Conservation (phyloP, 768 basidiomycete species). For the Boletus eberwhitei region DNA sequence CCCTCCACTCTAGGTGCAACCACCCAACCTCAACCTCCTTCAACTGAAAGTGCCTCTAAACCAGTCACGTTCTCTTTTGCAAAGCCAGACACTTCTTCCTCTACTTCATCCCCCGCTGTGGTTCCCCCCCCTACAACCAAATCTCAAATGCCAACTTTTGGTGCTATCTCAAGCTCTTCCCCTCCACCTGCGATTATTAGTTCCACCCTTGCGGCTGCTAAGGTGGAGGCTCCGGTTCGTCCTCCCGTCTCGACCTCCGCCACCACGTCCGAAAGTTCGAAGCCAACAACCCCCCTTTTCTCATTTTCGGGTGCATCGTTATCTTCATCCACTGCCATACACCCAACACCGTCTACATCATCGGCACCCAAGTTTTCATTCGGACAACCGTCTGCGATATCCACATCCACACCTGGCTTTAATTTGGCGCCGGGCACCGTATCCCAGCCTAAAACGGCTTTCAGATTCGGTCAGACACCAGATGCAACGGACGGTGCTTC, state of each 20-base stretch:
- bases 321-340: slow-evolving; percentile 4
- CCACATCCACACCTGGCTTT: slow-evolving; percentile 1
- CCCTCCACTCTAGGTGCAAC: slow-evolving; percentile 2
- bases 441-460: slow-evolving; percentile 21
- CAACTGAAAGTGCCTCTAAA: slow-evolving; percentile 10
- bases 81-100: slow-evolving; percentile 21
- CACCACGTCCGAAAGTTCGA: slow-evolving; percentile 8
- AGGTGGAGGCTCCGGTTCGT: slow-evolving; percentile 1
- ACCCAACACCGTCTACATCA: slow-evolving; percentile 5
- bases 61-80: slow-evolving; percentile 9
- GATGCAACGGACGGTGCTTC: slow-evolving; percentile 23
- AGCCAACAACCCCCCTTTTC: slow-evolving; percentile 17
- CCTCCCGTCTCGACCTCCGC: background rate
- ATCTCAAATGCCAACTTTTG: slow-evolving; percentile 17
- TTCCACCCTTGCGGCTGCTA: slow-evolving; percentile 9
- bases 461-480: slow-evolving; percentile 23
- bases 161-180: slow-evolving; percentile 6
- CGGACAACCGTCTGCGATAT: slow-evolving; percentile 13
- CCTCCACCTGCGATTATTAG: slow-evolving; percentile 2
- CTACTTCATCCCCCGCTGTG: slow-evolving; percentile 19
- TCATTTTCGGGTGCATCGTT: slow-evolving; percentile 18
- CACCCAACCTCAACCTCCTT: slow-evolving; percentile 10
- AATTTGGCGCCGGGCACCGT: slow-evolving; percentile 3
- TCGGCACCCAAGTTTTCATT: slow-evolving; percentile 26
- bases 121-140: slow-evolving; percentile 6